Evolutionary conservation across 805 yeast genomes (phyloP), one percentile per base, ranked within the genome.

Genomic region (Debaryomyces maramus): DNA sequence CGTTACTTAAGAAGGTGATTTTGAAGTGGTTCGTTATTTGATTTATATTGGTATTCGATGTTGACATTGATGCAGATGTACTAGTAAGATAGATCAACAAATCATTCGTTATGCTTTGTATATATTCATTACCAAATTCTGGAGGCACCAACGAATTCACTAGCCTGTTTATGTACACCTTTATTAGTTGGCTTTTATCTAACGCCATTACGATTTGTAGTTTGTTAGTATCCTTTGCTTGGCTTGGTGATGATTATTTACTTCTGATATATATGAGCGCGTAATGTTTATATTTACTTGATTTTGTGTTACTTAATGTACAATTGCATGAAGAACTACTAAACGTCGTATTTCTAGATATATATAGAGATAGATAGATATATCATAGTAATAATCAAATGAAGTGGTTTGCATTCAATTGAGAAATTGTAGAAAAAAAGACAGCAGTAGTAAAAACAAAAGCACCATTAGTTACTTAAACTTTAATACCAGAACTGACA

Each of bases 401-500:
- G n/a, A n/a, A n/a, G n/a, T n/a, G n/a, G n/a, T n/a, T n/a, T n/a
- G n/a, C n/a, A n/a, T n/a, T n/a, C n/a, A n/a, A n/a, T n/a, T n/a
- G n/a, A n/a, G n/a, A n/a, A n/a, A n/a, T n/a, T n/a, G n/a, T n/a
- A n/a, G n/a, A n/a, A 13, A 23, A 32, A 33, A 33, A 33, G 6
- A 18, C 28, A 26, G 17, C 11, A 8, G 11, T n/a, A 24, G 24
- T 24, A 15, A 7, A 15, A 29, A 15, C 13, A 29, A 29, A 16
- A 16, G 7, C 16, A 26, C 9, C n/a, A 11, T 11, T 7, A 22
- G 35, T 18, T 14, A 11, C 24, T n/a, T 44, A 58, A 30, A 45
- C 49, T 3, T 38, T 49, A 30, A 77, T 72, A 60, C 95, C 95
- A 32, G 89, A 83, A 39, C 88, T 80, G 36, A 82, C 85, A 48